Evolutionary conservation across 495 filamentous ascomycete species (phyloP), one percentile per base, ranked within the genome.

Genomic region (Halenospora varia): DNA sequence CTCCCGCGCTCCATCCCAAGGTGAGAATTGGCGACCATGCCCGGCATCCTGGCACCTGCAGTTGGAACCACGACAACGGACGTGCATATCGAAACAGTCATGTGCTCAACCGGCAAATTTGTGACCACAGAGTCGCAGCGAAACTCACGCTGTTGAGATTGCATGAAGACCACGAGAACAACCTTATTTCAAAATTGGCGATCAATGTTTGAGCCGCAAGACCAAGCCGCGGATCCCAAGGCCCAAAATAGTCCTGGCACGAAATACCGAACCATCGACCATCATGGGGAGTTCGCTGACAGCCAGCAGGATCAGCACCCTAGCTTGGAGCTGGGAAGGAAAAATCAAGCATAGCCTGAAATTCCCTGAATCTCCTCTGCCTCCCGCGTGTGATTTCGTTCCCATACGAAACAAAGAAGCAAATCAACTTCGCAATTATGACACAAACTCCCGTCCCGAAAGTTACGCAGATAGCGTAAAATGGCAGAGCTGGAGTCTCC

Each of bases 401-500:
- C n/a, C 10, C 25, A 10, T 55, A 24, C 53, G 44, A 55, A 48
- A 55, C 53, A 17, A 48, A 55, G 41, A 55, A 55, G 53, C 53
- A 48, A 55, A 47, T 48, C 42, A 19, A 2, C 44, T 47, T 20
- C 40, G 22, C 9, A 8, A 19, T 35, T 3, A 51, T 51, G 48
- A 52, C 47, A 57, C 47, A 51, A 40, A 3, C 19, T 20, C 23
- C 49, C 56, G 56, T 19, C 40, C 56, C 40, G 39, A 58, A 13
- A n/a, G 48, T 40, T n/a, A 53, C 39, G 52, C 48, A 20, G 46
- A 46, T 15, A 40, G n/a, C n/a, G n/a, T n/a, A n/a, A n/a, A n/a
- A n/a, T n/a, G n/a, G n/a, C n/a, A n/a, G n/a, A n/a, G n/a, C n/a
- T n/a, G n/a, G n/a, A n/a, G n/a, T n/a, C n/a, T n/a, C n/a, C n/a